Conservation (phyloP, 2,329 filamentous ascomycete species). For the Epichloe bromicola region DNA sequence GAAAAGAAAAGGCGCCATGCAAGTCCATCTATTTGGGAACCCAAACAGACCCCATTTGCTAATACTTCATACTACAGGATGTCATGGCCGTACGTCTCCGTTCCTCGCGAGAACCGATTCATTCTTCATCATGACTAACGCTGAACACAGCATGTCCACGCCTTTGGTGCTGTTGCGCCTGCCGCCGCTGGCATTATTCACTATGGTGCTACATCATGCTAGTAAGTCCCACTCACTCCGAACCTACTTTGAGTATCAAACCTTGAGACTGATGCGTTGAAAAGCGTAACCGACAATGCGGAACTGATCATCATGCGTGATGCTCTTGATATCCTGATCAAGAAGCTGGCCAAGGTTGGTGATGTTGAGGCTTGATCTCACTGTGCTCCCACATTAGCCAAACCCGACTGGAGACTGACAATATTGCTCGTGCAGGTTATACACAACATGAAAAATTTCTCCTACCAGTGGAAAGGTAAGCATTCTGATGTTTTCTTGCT, state of each 20-base stretch:
- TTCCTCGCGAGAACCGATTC: not conserved
- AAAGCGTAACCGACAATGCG: conserved; percentile 54
- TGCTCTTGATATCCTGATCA: conserved; percentile 61
- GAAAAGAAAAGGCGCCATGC: conserved; percentile 57
- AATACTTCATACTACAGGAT: conserved; percentile 17
- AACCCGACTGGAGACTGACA: too few relatives aligned
- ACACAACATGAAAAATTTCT: conserved; percentile 59
- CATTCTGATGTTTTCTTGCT: conserved; percentile 3
- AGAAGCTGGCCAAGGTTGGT: conserved; percentile 60
- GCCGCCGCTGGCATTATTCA: conserved; percentile 77
- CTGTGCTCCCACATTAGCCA: too few relatives aligned
- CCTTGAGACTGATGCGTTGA: too few relatives aligned
- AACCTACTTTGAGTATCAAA: too few relatives aligned
- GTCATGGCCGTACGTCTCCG: conserved; percentile 41
- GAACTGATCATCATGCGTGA: conserved; percentile 56
- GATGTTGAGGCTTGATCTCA: too few relatives aligned
- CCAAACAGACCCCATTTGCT: conserved; percentile 2
- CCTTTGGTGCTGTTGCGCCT: conserved; percentile 60
- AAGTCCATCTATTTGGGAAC: conserved; percentile 1
- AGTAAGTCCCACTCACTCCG: not conserved
- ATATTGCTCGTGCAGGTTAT: conserved; percentile 39
- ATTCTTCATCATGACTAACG: conserved; percentile 13
- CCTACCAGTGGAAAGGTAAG: conserved; percentile 53
- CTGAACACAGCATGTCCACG: conserved; percentile 46
- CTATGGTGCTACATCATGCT: conserved; percentile 32